Evolutionary conservation across 345 rosid species (phyloP).

Genomic region (Balakata baccata): DNA sequence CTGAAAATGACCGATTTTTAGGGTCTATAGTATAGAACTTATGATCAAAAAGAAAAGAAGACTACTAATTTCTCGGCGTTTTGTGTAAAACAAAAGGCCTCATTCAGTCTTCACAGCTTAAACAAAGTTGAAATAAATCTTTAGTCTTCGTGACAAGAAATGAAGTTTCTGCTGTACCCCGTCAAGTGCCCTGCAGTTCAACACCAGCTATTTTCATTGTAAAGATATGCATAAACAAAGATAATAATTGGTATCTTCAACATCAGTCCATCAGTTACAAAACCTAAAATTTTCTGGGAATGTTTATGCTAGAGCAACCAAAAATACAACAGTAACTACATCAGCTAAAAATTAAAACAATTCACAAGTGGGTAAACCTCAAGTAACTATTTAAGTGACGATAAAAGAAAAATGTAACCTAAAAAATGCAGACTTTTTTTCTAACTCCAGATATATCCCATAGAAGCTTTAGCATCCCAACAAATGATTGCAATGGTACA

Average conservation of each 20-base stretch:
- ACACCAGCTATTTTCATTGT: neutral
- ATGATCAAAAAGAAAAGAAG: no score
- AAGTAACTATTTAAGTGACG: neutral
- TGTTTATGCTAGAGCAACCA: slow-evolving; percentile 4
- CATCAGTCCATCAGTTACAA: neutral
- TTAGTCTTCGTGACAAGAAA: no score
- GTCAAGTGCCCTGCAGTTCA: no score
- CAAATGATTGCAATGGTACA: neutral
- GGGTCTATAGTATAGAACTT: no score
- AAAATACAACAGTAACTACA: slow-evolving; percentile 11
- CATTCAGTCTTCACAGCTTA: no score
- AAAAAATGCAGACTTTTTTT: neutral
- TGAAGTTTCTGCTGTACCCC: no score
- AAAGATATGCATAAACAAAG: neutral
- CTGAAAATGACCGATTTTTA: no score
- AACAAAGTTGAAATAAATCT: no score
- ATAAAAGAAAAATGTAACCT: neutral
- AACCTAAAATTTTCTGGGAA: slow-evolving; percentile 6
- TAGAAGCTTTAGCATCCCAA: neutral
- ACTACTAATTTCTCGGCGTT: no score
- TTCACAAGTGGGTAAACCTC: neutral
- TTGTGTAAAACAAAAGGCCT: no score
- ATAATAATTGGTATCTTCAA: neutral
- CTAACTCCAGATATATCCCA: neutral
- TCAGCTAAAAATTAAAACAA: slow-evolving; percentile 9